Conservation (phyloP, 164 flowering plant genomes). For the Amborella trichopoda region DNA sequence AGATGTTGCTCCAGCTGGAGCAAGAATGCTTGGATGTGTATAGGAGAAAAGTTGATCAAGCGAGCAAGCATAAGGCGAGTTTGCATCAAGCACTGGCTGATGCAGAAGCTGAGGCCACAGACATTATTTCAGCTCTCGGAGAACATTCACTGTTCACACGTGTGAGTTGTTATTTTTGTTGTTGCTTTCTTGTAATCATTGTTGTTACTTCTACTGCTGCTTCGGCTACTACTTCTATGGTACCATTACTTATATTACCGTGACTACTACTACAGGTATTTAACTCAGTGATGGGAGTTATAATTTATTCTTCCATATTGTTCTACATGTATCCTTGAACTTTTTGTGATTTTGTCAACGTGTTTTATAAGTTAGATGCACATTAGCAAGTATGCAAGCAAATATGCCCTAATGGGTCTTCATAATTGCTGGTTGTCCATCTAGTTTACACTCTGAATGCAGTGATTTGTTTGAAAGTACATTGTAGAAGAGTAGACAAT, state of each 20-base stretch:
- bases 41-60: constrained; percentile 49
- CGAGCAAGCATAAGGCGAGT: constrained; percentile 50
- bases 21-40: constrained; percentile 78
- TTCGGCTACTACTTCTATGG: not conserved
- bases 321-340: too few relatives aligned
- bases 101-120: constrained; percentile 48
- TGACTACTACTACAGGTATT: not conserved
- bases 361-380: too few relatives aligned
- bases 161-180: constrained; percentile 26
- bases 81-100: constrained; percentile 43
- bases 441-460: too few relatives aligned
- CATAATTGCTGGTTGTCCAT: too few relatives aligned
- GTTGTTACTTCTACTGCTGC: not conserved
- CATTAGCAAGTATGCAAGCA: too few relatives aligned
- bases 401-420: too few relatives aligned
- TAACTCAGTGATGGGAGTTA: not conserved
- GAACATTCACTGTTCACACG: constrained; percentile 26
- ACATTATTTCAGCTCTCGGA: constrained; percentile 46
- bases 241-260: not conserved
- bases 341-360: too few relatives aligned
- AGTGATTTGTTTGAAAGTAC: too few relatives aligned
- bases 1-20: constrained; percentile 67
- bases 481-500: too few relatives aligned
- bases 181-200: not conserved
- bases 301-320: not conserved